Base-by-base conservation (phyloP, 257 asterid genomes). In the Przewalskia tangutica region DNA sequence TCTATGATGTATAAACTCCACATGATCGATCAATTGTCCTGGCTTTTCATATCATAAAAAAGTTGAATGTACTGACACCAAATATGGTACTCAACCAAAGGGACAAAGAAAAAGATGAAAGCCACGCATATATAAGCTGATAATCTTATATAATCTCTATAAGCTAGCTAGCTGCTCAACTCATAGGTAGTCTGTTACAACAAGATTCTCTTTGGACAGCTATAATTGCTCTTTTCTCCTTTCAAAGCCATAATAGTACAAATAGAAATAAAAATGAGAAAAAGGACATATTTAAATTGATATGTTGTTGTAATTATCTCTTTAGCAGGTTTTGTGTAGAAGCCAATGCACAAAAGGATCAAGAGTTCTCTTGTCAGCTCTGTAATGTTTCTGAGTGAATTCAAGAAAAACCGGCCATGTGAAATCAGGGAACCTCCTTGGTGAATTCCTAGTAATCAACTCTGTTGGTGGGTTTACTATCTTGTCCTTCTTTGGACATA, bases 341-440 rank as follows among this genome's bases (percentile, higher is more conserved):
- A 91, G 90, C 97, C 95, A 93, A 16, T 77, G 63, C 20, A 88
- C 85, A 82, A 93, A 93, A 14, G 91, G 92, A 2, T 89, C 90
- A n/a, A 93, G 97, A 2, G 98, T 93, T n/a, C 86, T 89, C 89
- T 83, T 88, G 86, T 93, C 98, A n/a, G 95, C 90, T 5, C 98
- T 89, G 84, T 93, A 92, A 68, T 91, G 90, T 17, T 90, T 92
- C 89, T 93, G 98, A 0, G 98, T 93, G 89, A 93, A 93, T 59
- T 92, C 92, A 9, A 88, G 96, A 7, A 93, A 82, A 17, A 82
- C 20, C 12, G 89, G 83, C 98, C 97, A 93, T 5, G 92, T 90
- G 85, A 92, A 93, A 82, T 93, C 97, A 4, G 94, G 98, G 79
- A 85, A 92, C n/a, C 82, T 7, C 73, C 98, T 89, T 13, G 93